Base-by-base conservation (phyloP, 176 grass and related monocot species). In the Phragmites australis region DNA sequence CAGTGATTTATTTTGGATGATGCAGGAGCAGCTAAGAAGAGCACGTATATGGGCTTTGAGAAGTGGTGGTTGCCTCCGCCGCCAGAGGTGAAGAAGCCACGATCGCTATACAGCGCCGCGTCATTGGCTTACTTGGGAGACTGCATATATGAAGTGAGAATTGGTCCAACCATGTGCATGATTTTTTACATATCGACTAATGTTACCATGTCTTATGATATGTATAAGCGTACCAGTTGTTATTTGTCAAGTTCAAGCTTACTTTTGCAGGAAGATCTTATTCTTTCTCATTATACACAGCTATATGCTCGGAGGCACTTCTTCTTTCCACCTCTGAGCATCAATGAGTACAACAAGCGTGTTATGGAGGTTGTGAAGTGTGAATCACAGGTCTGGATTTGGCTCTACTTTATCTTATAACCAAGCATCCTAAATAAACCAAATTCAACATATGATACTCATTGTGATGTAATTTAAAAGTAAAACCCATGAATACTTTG, bases 261-360 rank as follows among this genome's bases (percentile, higher is more conserved):
- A 9, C 65, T 79, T 80, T 31, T 82, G 37, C 55, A 50, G 62
- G 48, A 72, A 59, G 5, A 57, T 68, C 59, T 88, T n/a, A 74
- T 76, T 80, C 60, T 59, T 67, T 83, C 59, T 82, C 39, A 60
- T 6, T 42, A 55, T 71, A 25, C 78, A 69, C 79, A 97, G 95
- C 82, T 97, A 34, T 97, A 97, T 94, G 92, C 95, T 74, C 90
- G 95, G 73, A 93, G 90, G 58, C 92, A 97, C 66, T 97, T 97
- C 83, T 78, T 98, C 50, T 90, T 90, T 79, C 95, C 95, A 85
- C 95, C 95, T 50, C 76, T 98, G 52, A 94, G 92, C 86, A 94
- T 98, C 45, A 98, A 98, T 43, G 92, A 98, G 18, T 98, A 94
- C 56, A 98, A 98, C 76, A 91, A 90, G 34, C 92, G 90, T 34